Evolutionary conservation across 148 eudicot genomes (phyloP), one percentile per base, ranked within the genome.

Genomic region (Rhododendron griersonianum): DNA sequence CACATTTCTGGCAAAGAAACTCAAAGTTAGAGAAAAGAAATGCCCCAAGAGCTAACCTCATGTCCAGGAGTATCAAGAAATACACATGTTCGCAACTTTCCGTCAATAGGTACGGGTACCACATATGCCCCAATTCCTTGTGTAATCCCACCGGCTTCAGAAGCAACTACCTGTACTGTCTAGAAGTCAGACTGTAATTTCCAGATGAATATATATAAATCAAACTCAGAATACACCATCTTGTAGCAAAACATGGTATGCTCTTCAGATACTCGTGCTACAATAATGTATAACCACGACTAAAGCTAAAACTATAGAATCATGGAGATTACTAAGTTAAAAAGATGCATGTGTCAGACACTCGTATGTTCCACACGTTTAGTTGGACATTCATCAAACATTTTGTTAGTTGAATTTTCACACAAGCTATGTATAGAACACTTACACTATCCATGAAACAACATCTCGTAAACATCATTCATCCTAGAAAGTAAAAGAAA

Each of bases 1-100:
- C 25, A 78, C n/a, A 85, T 25, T 85, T 63, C 87, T 45, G 59
- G 57, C 57, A 67, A 81, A 77, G 21, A 83, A 77, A 85, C 37
- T 75, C 23, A 30, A 87, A 82, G 37, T 39, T 71, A 74, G 39
- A 85, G 2, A 77, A 44, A 71, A 77, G 82, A 59, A 80, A 67
- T 30, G 47, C 7, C 11, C 30, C 37, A 39, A 57, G 53, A 74
- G 65, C 77, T 87, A 86, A 94, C 98, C 96, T 94, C 96, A 77
- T 97, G 99, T 65, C 99, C 99, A 63, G 99, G 99, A 87, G 99
- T 97, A 89, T 97, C 99, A 80, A 97, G 98, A 88, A 95, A 97
- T 90, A 97, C 96, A 89, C 98, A 97, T 67, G 93, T 91, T 63
- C 88, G 94, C 83, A 84, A 81, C 86, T 90, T 93, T 53, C 95